A percentile compares a stretch with the other conserved stretches of the same genome.
phyloP scores from a whole-genome alignment of 371 early-diverging fungal species.

The Lichtheimia corymbifera region DNA sequence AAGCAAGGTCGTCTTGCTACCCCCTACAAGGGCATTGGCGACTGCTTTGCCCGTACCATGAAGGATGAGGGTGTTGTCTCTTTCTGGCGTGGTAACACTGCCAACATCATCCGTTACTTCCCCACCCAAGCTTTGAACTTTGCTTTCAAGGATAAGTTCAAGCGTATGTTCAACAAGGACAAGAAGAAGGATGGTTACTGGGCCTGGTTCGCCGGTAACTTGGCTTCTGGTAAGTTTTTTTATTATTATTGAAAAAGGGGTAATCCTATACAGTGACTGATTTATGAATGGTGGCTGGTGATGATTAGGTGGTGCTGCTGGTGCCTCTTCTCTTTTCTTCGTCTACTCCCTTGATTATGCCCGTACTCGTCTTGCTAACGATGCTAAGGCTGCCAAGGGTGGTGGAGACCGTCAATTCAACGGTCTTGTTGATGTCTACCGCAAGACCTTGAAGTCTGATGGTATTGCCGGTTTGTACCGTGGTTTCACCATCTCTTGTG shows the following conservation, averaged over 20 bases:
- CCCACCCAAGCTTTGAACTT: constrained; percentile 87
- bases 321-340: constrained; percentile 50
- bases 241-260: neutral
- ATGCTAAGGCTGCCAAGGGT: constrained; percentile 65
- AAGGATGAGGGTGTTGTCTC: constrained; percentile 71
- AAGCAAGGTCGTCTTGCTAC: constrained; percentile 70
- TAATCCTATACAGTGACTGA: neutral
- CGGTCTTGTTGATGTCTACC: constrained; percentile 76
- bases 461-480: constrained; percentile 84
- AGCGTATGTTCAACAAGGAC: constrained; percentile 73
- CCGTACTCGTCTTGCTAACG: constrained; percentile 86
- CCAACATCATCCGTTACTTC: constrained; percentile 87
- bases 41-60: constrained; percentile 77
- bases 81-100: constrained; percentile 83
- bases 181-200: constrained; percentile 70
- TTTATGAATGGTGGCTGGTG: too few relatives aligned
- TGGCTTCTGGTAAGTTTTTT: constrained; percentile 56
- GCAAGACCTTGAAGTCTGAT: constrained; percentile 66
- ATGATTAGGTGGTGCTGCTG: constrained; percentile 65
- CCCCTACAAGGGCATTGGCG: constrained; percentile 79
- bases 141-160: constrained; percentile 83
- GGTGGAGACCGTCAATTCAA: constrained; percentile 79
- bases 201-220: constrained; percentile 75
- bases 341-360: constrained; percentile 87
- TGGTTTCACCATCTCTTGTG: constrained; percentile 76